A percentile compares a stretch with the other conserved stretches of the same genome.
Evolutionary conservation across 1,284 basidiomycete species (phyloP).

Genomic region (Tremellales sp.): DNA sequence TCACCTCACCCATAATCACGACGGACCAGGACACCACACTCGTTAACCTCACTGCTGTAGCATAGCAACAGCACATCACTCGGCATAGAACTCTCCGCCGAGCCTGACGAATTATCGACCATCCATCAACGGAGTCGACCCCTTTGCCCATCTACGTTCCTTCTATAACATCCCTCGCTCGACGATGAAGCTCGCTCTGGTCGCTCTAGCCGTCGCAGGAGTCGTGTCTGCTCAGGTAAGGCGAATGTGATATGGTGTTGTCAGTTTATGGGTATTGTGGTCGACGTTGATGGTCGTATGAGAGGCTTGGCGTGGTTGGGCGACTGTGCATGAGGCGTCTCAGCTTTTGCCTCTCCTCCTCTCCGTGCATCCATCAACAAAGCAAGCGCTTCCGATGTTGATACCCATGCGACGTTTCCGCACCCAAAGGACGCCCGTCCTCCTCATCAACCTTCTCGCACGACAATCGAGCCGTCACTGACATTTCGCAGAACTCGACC

Average conservation of each 20-base stretch:
- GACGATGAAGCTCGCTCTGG: constrained; percentile 4
- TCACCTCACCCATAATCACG: not conserved
- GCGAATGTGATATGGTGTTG: not conserved
- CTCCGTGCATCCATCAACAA: not conserved
- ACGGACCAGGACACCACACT: not conserved
- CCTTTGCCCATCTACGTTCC: not conserved
- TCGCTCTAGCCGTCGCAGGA: constrained; percentile 3
- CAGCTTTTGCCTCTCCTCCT: not conserved
- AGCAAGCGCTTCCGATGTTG: too few species aligned
- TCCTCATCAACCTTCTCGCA: too few species aligned
- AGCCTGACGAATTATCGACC: not conserved
- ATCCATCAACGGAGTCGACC: not conserved
- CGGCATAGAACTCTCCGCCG: not conserved
- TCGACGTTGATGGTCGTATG: not conserved
- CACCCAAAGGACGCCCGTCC: too few species aligned
- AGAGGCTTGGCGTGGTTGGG: not conserved
- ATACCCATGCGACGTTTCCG: too few species aligned
- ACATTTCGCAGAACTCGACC: constrained; percentile 18
- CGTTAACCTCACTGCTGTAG: not conserved
- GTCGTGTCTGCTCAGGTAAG: constrained; percentile 13
- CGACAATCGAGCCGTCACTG: constrained; percentile 3
- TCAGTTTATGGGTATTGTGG: not conserved
- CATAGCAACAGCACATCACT: not conserved
- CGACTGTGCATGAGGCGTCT: not conserved
- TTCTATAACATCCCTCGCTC: not conserved